A percentile compares a stretch with the other conserved stretches of the same genome.
Conservation (phyloP, 2,329 filamentous ascomycete species). For the Phialemoniopsis sp. region DNA sequence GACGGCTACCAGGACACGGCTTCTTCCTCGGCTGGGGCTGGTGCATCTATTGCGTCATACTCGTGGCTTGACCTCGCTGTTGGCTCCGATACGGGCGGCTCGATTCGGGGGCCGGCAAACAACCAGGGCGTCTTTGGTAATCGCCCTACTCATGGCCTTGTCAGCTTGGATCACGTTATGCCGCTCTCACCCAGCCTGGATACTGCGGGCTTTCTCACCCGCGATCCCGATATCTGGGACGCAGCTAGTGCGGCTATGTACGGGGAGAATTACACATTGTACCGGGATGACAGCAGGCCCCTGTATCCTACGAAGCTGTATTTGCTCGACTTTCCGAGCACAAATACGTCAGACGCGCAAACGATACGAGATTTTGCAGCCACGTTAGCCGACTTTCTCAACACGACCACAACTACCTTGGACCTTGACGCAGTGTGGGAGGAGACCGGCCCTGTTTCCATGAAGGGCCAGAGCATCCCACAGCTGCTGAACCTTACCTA, state of each 20-base stretch:
- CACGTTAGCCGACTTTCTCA: conserved; percentile 19
- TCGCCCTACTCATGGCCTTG: conserved; percentile 33
- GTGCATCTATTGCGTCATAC: conserved; percentile 32
- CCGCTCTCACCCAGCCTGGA: conserved; percentile 36
- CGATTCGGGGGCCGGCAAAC: conserved; percentile 4
- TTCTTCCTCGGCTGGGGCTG: conserved; percentile 37
- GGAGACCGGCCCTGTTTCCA: conserved; percentile 13
- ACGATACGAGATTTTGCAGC: conserved; percentile 20
- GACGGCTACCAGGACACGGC: conserved; percentile 43
- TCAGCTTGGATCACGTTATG: conserved; percentile 33
- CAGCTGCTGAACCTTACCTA: conserved; percentile 26
- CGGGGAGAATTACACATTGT: conserved; percentile 23
- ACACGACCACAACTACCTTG: conserved; percentile 11
- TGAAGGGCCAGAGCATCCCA: conserved; percentile 9
- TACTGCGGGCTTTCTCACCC: conserved; percentile 37
- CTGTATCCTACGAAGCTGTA: conserved; percentile 23
- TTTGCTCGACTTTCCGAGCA: conserved; percentile 19
- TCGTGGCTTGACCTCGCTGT: conserved; percentile 39
- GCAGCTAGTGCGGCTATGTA: conserved; percentile 24
- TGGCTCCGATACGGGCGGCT: conserved; percentile 29
- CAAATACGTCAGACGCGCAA: conserved; percentile 3
- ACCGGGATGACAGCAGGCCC: conserved; percentile 1
- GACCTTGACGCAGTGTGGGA: conserved; percentile 19
- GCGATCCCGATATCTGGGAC: conserved; percentile 29
- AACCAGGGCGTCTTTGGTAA: conserved; percentile 39